phyloP scores from a whole-genome alignment of 1,284 basidiomycete species.

The Wolfiporia cocos region DNA sequence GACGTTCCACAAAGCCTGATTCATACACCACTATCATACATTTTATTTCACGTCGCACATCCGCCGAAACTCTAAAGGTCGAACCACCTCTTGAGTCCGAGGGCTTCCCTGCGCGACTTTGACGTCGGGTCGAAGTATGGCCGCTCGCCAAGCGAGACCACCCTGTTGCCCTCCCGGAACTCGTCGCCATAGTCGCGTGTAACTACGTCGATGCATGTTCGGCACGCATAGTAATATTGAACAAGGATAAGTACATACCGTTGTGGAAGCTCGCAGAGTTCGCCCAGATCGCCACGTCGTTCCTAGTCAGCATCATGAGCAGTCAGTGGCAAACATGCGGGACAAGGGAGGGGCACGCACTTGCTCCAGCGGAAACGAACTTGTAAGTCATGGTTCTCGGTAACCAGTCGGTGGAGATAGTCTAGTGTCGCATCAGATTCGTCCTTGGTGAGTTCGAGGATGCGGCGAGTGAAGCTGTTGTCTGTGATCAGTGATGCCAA shows the following conservation, averaged over 20 bases:
- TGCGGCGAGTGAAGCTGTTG: conserved; percentile 52
- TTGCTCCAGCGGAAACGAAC: conserved; percentile 41
- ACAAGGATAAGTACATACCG: conserved; percentile 30
- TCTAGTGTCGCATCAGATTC: conserved; percentile 50
- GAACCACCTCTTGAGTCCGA: conserved; percentile 20
- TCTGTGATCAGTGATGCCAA: background rate
- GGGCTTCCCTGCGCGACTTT: conserved; percentile 38
- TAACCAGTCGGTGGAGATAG: conserved; percentile 40
- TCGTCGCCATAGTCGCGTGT: conserved; percentile 44
- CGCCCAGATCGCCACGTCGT: conserved; percentile 53
- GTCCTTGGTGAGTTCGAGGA: conserved; percentile 51
- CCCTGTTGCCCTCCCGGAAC: conserved; percentile 49
- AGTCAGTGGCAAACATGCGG: background rate
- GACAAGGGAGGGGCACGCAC: background rate
- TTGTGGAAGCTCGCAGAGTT: conserved; percentile 48
- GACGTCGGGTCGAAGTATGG: conserved; percentile 53
- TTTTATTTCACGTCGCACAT: background rate
- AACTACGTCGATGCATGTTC: background rate
- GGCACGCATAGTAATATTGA: background rate
- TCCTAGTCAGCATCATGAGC: conserved; percentile 9
- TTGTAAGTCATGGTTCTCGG: conserved; percentile 62
- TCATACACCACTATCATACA: background rate
- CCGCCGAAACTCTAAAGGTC: background rate
- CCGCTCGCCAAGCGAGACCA: conserved; percentile 56
- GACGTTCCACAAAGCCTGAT: background rate